phyloP scores from a whole-genome alignment of 257 asterid genomes.

The Ehretia macrophylla region DNA sequence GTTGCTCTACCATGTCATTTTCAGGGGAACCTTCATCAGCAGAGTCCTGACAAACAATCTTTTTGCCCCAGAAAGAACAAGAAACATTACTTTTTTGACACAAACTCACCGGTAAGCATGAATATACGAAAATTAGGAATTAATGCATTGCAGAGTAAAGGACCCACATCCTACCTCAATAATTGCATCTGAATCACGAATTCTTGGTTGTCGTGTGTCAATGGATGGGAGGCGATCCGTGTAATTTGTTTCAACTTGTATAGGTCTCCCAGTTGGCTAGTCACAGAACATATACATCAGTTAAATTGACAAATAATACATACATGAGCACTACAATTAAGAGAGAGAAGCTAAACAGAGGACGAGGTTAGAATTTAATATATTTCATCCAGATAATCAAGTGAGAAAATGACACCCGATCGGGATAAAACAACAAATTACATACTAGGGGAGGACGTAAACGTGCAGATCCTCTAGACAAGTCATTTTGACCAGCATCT shows the following conservation, averaged over 20 bases:
- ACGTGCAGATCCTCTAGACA: constrained; percentile 44
- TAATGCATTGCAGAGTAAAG: neutral
- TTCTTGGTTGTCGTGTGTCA: constrained; percentile 84
- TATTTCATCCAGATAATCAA: neutral
- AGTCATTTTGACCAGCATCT: constrained; percentile 54
- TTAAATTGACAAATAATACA: constrained; percentile 12
- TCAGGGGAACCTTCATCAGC: constrained; percentile 38
- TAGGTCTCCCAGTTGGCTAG: constrained; percentile 91
- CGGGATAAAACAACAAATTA: neutral
- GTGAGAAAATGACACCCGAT: neutral
- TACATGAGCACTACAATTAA: neutral
- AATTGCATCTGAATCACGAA: constrained; percentile 75
- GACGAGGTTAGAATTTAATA: neutral
- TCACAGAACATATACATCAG: constrained; percentile 22
- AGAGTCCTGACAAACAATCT: constrained; percentile 70
- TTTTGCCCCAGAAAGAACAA: constrained; percentile 24
- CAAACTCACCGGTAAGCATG: neutral
- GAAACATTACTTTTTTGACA: constrained; percentile 4
- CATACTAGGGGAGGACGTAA: constrained; percentile 63
- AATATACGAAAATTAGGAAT: constrained; percentile 2
- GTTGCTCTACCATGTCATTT: constrained; percentile 43
- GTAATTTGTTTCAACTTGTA: constrained; percentile 87
- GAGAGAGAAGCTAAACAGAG: neutral
- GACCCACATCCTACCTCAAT: constrained; percentile 53
- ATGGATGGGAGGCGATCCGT: constrained; percentile 85